Conservation (phyloP, 176 grass and related monocot genomes). For the Aechmea fasciata region DNA sequence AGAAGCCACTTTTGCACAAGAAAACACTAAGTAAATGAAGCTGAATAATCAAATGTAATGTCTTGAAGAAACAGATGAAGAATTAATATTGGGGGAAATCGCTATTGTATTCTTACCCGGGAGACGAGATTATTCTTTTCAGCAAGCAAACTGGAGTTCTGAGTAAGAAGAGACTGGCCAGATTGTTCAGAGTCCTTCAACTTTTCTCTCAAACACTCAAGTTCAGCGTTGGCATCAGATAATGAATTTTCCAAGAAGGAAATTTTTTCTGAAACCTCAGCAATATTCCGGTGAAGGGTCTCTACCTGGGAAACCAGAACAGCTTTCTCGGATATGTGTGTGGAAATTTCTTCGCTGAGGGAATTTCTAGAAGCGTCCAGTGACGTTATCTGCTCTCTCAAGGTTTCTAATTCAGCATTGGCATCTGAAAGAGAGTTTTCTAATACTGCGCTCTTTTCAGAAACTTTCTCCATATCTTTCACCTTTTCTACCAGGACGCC, state of each 20-base stretch:
- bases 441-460: constrained; percentile 39
- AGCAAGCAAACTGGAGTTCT: constrained; percentile 34
- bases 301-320: constrained; percentile 55
- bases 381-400: constrained; percentile 15
- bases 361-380: constrained; percentile 19
- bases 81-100: background rate
- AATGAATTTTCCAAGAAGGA: constrained; percentile 36
- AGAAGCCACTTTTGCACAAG: background rate
- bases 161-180: constrained; percentile 24
- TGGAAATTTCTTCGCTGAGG: constrained; percentile 34
- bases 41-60: background rate
- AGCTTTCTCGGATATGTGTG: constrained; percentile 51
- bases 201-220: constrained; percentile 41
- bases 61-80: background rate
- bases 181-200: constrained; percentile 48
- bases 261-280: constrained; percentile 48
- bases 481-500: constrained; percentile 47
- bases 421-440: constrained; percentile 26
- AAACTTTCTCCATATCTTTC: constrained; percentile 51
- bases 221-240: constrained; percentile 41
- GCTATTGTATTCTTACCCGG: constrained; percentile 38
- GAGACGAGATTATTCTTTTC: constrained; percentile 50
- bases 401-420: constrained; percentile 19
- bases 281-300: constrained; percentile 33
- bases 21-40: background rate